A percentile compares a stretch with the other conserved stretches of the same genome.
Conservation (phyloP, 805 yeast genomes). For the Candida chauliodis region DNA sequence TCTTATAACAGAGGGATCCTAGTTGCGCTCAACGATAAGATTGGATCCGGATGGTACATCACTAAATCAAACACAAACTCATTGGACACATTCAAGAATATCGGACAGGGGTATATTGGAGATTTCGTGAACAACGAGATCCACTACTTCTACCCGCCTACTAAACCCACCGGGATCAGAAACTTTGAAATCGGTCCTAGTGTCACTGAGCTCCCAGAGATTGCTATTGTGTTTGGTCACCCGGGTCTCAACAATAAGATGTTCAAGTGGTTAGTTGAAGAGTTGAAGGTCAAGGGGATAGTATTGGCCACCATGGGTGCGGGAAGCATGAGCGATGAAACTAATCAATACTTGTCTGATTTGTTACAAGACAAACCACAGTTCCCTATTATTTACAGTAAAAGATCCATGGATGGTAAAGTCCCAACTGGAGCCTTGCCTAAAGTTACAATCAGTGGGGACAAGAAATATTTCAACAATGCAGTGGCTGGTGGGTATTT, state of each 20-base stretch:
- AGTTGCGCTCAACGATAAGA: constrained; percentile 64
- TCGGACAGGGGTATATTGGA: constrained; percentile 61
- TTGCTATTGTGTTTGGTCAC: constrained; percentile 56
- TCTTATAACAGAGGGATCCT: constrained; percentile 57
- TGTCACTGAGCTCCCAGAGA: constrained; percentile 36
- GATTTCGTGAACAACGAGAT: constrained; percentile 64
- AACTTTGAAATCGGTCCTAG: constrained; percentile 30
- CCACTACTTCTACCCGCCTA: constrained; percentile 62
- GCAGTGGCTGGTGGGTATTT: constrained; percentile 62
- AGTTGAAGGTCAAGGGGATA: constrained; percentile 48
- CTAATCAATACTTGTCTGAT: constrained; percentile 42
- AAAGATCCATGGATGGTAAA: constrained; percentile 69
- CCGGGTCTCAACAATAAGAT: constrained; percentile 55
- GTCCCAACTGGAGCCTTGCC: constrained; percentile 53
- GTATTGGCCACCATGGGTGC: constrained; percentile 73
- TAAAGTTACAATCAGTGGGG: constrained; percentile 15
- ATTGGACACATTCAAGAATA: constrained; percentile 63
- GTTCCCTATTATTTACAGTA: constrained; percentile 60
- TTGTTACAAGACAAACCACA: constrained; percentile 27
- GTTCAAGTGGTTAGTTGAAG: constrained; percentile 44
- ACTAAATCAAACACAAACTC: constrained; percentile 71
- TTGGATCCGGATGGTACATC: constrained; percentile 66
- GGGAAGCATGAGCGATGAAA: constrained; percentile 54
- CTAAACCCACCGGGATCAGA: constrained; percentile 49
- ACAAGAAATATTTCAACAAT: constrained; percentile 21